Evolutionary conservation across 208 protist genomes (phyloP).

Genomic region (Acanthamoeba lenticulata): DNA sequence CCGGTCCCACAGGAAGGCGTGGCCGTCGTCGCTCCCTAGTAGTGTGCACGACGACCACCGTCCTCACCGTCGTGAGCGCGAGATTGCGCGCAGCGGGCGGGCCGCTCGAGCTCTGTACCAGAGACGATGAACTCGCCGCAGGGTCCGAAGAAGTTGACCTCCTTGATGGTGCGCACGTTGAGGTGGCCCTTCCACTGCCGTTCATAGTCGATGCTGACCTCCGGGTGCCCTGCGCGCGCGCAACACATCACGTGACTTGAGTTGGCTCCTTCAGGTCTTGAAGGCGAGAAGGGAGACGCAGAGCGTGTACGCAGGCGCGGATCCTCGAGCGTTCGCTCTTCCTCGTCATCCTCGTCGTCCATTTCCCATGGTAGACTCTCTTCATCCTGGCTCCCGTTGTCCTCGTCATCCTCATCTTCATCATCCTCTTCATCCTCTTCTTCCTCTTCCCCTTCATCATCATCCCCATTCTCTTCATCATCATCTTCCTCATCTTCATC

Average conservation of each 20-base stretch:
- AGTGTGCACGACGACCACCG: neutral
- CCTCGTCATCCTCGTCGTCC: neutral
- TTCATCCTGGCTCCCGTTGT: no score
- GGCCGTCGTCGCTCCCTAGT: constrained; percentile 40
- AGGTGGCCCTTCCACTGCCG: constrained; percentile 17
- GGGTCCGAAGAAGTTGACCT: constrained; percentile 44
- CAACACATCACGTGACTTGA: neutral
- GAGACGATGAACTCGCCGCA: neutral
- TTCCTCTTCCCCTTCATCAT: neutral
- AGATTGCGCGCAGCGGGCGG: no score
- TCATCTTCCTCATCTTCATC: neutral
- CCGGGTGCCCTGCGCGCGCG: neutral
- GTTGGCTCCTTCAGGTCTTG: neutral
- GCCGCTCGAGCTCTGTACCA: no score
- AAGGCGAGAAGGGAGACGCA: neutral
- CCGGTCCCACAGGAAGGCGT: constrained; percentile 33
- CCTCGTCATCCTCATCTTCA: neutral
- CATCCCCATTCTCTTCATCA: neutral
- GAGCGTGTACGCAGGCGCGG: neutral
- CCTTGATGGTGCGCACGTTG: constrained; percentile 47
- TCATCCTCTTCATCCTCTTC: neutral
- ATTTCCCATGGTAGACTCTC: neutral
- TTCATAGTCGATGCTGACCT: neutral
- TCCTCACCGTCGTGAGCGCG: no score
- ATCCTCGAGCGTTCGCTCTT: neutral